These are phyloP conservation scores for Cladosporium austrohemisphaericum DNA, from an alignment of 2,329 filamentous ascomycete genomes.

Conservation along the genomic window DNA sequence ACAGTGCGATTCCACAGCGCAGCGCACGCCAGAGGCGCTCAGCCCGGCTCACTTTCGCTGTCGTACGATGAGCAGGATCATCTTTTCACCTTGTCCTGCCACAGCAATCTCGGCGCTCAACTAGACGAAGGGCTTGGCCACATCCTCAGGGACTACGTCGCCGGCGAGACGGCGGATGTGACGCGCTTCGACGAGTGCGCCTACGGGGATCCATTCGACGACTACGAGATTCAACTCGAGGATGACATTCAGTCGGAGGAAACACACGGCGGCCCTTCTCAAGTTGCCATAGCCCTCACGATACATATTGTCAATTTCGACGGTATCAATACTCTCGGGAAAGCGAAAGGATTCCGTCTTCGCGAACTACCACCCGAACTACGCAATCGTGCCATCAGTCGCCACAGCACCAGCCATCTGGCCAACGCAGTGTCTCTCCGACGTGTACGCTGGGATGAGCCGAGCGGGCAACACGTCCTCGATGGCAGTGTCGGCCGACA, in stretches of 20 bases:
- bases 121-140: not conserved
- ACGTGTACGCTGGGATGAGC: constrained; percentile 17
- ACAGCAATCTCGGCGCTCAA: not conserved
- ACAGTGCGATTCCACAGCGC: constrained; percentile 12
- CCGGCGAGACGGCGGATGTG: not conserved
- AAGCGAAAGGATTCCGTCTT: constrained; percentile 18
- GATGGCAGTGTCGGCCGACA: constrained; percentile 22
- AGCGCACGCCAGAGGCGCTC: constrained; percentile 26
- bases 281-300: not conserved
- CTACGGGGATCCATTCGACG: constrained; percentile 19
- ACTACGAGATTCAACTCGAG: constrained; percentile 12
- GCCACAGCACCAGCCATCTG: not conserved
- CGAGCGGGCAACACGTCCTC: constrained; percentile 21
- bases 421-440: constrained; percentile 14
- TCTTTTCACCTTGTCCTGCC: constrained; percentile 5
- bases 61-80: constrained; percentile 7
- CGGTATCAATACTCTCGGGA: constrained; percentile 12
- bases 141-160: not conserved
- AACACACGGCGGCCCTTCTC: not conserved
- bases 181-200: constrained; percentile 23
- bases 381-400: not conserved
- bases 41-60: constrained; percentile 19
- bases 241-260: too few species aligned
- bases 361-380: constrained; percentile 16
- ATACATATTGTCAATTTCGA: constrained; percentile 19